Evolutionary conservation across 805 yeast species (phyloP).

Genomic region (Pichia eremophila): DNA sequence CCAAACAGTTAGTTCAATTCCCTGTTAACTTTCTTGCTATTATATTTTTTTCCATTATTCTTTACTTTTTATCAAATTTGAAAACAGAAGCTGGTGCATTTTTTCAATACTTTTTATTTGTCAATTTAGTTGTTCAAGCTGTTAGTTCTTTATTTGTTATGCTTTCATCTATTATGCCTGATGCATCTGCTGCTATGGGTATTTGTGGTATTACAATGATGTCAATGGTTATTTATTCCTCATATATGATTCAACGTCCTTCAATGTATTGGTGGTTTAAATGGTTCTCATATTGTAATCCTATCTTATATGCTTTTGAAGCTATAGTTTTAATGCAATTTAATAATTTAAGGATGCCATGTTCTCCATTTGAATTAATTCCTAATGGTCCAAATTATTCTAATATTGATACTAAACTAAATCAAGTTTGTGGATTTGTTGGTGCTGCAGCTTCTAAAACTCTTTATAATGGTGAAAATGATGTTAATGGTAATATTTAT

Average conservation of each 20-base stretch:
- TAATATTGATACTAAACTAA: constrained; percentile 23
- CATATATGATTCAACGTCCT: constrained; percentile 51
- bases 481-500: constrained; percentile 46
- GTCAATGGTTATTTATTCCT: constrained; percentile 49
- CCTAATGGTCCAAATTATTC: constrained; percentile 52
- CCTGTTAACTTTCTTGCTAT: constrained; percentile 48
- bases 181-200: constrained; percentile 48
- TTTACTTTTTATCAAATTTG: constrained; percentile 47
- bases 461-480: constrained; percentile 18
- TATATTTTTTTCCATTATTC: constrained; percentile 34
- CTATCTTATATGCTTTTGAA: constrained; percentile 42
- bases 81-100: constrained; percentile 45
- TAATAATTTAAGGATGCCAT: constrained; percentile 41
- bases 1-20: constrained; percentile 45
- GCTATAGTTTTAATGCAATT: constrained; percentile 50
- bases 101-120: constrained; percentile 39
- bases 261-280: constrained; percentile 56
- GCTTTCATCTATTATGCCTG: constrained; percentile 41
- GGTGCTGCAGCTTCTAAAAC: constrained; percentile 33
- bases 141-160: constrained; percentile 46
- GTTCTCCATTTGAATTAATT: constrained; percentile 33
- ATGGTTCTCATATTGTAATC: constrained; percentile 44
- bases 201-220: constrained; percentile 48
- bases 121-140: constrained; percentile 30
- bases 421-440: constrained; percentile 42